Evolutionary conservation across 805 yeast genomes (phyloP), one percentile per base, ranked within the genome.

Genomic region (Saccharomycopsis fodiens): DNA sequence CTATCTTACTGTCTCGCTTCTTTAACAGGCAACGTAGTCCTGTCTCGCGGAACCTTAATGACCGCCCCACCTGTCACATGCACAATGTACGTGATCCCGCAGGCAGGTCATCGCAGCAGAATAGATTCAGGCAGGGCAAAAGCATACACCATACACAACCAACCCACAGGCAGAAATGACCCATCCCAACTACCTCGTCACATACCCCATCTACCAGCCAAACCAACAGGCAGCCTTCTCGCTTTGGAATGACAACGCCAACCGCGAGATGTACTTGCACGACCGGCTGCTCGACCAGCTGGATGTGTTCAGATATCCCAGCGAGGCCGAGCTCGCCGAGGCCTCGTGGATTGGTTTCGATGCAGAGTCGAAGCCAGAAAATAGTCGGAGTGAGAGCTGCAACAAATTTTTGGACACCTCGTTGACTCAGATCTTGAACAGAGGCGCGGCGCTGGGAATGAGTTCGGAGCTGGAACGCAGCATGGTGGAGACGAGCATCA

Each of bases 341-440:
- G 21, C 15, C 7, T 47, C 51, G 2, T 47, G 51, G 51, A 47
- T 47, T 21, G 21, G 35, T 2, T 46, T 42, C 34, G 42, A 42
- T n/a, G 16, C 20, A 3, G 17, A 17, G 15, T 15, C 17, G 10
- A 21, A 10, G 8, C 32, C 12, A 29, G 32, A 29, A 29, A n/a
- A 10, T 8, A 17, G 17, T 17, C 27, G 10, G 36, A 21, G 16
- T 17, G 17, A 32, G 36, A 5, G 5, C 20, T 32, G 36, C 36
- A 29, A 40, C 23, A 29, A 40, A 13, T 17, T 40, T 20, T 29
- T 40, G 4, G 43, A 40, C 21, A 17, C 13, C 15, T 40, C 43
- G 21, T 17, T 40, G 8, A 40, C 43, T 4, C 27, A 35, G 16
- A 40, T 40, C 15, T 40, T 40, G 20, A 40, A 40, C 31, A 17